Evolutionary conservation across 257 asterid species (phyloP).

Genomic region (Gentiana dahurica): DNA sequence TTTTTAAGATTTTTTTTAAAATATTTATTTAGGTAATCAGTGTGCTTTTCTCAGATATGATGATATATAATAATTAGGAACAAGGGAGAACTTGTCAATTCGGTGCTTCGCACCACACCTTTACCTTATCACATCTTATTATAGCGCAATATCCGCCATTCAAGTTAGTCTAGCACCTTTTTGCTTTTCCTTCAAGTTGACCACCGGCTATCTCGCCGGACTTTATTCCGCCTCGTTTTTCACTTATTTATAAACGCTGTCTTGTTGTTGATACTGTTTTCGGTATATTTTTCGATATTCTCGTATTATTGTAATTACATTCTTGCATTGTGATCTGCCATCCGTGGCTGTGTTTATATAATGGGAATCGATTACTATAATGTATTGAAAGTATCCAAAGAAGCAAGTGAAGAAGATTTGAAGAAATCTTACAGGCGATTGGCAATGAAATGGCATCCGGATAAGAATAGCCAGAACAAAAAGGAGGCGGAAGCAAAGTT

Average conservation of each 20-base stretch:
- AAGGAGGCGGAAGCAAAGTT: slow-evolving; percentile 85
- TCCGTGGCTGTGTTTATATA: not conserved
- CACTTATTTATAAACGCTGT: too few relatives aligned
- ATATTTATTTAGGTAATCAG: too few relatives aligned
- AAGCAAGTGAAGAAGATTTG: slow-evolving; percentile 69
- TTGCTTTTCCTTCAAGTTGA: slow-evolving; percentile 13
- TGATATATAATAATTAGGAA: too few relatives aligned
- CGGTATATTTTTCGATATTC: slow-evolving; percentile 7
- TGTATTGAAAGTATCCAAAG: slow-evolving; percentile 46
- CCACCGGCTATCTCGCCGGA: slow-evolving; percentile 31
- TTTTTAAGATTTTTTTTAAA: too few relatives aligned
- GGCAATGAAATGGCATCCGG: slow-evolving; percentile 99
- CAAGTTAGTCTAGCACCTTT: slow-evolving; percentile 20
- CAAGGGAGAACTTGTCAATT: too few relatives aligned
- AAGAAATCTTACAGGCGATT: slow-evolving; percentile 77
- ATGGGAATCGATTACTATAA: slow-evolving; percentile 88
- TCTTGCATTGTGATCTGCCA: not conserved
- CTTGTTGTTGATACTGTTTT: not conserved
- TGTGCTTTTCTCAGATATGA: too few relatives aligned
- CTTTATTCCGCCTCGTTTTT: not conserved
- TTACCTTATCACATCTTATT: too few relatives aligned
- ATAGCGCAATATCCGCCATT: slow-evolving; percentile 34
- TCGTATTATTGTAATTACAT: slow-evolving; percentile 1
- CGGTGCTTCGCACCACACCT: too few relatives aligned
- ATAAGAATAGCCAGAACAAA: slow-evolving; percentile 65